phyloP scores from a whole-genome alignment of 192 early-diverging fungal species.

The Radiomyces spectabilis region DNA sequence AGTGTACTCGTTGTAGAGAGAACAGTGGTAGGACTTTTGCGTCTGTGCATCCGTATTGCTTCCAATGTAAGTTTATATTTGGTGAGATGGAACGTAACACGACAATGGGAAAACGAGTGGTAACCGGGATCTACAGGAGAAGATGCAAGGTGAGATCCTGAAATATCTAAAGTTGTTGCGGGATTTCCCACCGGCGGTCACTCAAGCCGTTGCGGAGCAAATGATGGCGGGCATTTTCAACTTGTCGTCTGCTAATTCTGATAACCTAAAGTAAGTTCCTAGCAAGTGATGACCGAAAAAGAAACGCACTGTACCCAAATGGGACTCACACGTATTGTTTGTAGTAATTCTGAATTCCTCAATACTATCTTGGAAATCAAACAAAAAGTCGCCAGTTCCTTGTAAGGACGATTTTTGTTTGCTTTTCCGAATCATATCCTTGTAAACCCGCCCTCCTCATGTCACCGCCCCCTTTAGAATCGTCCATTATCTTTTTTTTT shows the following conservation, averaged over 20 bases:
- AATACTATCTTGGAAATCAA: conserved; percentile 25
- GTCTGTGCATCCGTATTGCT: conserved; percentile 63
- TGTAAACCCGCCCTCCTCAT: no score
- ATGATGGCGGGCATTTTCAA: conserved; percentile 69
- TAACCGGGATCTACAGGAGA: conserved; percentile 20
- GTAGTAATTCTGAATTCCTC: conserved; percentile 21
- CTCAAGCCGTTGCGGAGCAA: conserved; percentile 64
- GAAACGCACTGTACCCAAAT: no score
- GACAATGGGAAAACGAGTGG: neutral
- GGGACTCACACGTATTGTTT: neutral
- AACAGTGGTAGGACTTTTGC: conserved; percentile 64
- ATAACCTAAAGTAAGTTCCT: conserved; percentile 20
- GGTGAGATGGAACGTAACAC: neutral
- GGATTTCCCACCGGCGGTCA: conserved; percentile 48
- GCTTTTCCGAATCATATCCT: no score
- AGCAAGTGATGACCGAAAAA: no score
- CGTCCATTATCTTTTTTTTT: no score
- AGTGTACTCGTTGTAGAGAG: conserved; percentile 69
- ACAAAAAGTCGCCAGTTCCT: conserved; percentile 20
- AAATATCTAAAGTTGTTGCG: conserved; percentile 46
- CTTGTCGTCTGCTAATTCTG: conserved; percentile 31
- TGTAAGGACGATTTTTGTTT: neutral
- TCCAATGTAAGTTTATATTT: conserved; percentile 38
- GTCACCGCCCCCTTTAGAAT: no score
- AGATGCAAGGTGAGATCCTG: conserved; percentile 44